Evolutionary conservation across 2,329 filamentous ascomycete species (phyloP), one percentile per base, ranked within the genome.

Genomic region (Aspergillus sp.): DNA sequence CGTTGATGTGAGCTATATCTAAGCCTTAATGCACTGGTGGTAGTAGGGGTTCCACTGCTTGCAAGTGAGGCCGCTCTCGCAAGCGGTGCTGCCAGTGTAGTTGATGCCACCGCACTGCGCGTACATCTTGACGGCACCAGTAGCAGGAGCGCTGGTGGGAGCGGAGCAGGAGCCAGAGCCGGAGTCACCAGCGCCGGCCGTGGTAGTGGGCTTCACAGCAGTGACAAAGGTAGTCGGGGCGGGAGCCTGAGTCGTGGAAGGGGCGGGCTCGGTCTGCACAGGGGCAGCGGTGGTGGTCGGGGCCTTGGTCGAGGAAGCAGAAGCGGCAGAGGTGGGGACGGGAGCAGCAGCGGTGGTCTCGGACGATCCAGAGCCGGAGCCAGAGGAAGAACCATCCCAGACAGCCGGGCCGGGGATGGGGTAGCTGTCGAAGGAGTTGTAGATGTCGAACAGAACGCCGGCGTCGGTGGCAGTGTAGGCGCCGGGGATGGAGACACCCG

Each of bases 11-110:
- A 22, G 19, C 20, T 20, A 14, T 22, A 26, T 51, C 20, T 56
- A 58, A 11, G 49, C 49, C 35, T 43, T 17, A 19, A 60, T 8
- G 16, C 59, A 61, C 56, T 61, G 59, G 54, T 52, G 50, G 54
- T 61, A 61, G 56, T 54, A 61, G 32, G 54, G 52, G 58, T 61
- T 61, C 54, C 52, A 60, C 49, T 59, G 16, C 51, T 59, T 54
- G 58, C 59, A 61, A 22, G 47, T 45, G 9, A 58, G 49, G n/a
- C 58, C 58, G 11, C 26, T 26, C 16, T 53, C 59, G 17, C 59
- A 61, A 35, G 42, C 24, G 5, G 47, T 49, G 30, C 52, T n/a
- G 5, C 56, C 56, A 20, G 49, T 47, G 54, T 49, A 54, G 54
- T 49, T 51, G 10, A 56, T 22, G 8, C 59, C 59, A 44, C 59